These are phyloP conservation scores for Fomitopsis palustris DNA, from an alignment of 1,284 basidiomycete genomes.

Conservation along the genomic window DNA sequence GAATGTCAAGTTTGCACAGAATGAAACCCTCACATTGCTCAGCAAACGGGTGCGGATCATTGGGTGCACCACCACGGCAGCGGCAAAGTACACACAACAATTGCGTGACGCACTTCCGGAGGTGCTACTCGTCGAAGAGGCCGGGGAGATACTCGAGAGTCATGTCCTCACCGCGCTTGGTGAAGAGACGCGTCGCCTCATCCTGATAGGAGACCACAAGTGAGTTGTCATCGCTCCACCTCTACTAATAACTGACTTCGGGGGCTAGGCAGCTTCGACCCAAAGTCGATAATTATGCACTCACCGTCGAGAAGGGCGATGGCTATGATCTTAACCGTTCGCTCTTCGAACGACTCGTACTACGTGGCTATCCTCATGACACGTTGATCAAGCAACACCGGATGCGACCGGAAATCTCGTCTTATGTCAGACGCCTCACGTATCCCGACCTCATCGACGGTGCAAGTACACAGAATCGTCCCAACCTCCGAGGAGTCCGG, in stretches of 20 bases:
- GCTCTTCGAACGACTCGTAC: constrained; percentile 64
- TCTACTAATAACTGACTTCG: neutral
- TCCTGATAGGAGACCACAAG: constrained; percentile 72
- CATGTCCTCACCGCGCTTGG: constrained; percentile 60
- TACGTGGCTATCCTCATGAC: constrained; percentile 56
- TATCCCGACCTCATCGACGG: constrained; percentile 63
- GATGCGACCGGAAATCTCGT: constrained; percentile 68
- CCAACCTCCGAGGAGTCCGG: constrained; percentile 47
- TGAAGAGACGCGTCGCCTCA: constrained; percentile 43
- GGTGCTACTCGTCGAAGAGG: constrained; percentile 63
- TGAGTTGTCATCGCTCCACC: constrained; percentile 29
- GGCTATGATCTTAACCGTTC: constrained; percentile 62
- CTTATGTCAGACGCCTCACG: constrained; percentile 52
- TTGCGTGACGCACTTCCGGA: constrained; percentile 44
- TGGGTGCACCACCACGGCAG: constrained; percentile 64
- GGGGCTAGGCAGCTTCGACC: constrained; percentile 58
- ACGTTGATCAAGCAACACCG: constrained; percentile 58
- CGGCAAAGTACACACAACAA: constrained; percentile 51
- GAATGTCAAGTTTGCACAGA: constrained; percentile 34
- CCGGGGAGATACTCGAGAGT: constrained; percentile 67
- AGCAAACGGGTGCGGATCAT: constrained; percentile 54
- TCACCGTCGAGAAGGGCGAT: constrained; percentile 65
- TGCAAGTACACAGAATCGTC: constrained; percentile 41
- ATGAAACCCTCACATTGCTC: constrained; percentile 26
- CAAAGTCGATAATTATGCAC: constrained; percentile 57